A percentile compares a stretch with the other conserved stretches of the same genome.
Evolutionary conservation across 176 grass and related monocot genomes (phyloP).

Genomic region (Puya raimondii): DNA sequence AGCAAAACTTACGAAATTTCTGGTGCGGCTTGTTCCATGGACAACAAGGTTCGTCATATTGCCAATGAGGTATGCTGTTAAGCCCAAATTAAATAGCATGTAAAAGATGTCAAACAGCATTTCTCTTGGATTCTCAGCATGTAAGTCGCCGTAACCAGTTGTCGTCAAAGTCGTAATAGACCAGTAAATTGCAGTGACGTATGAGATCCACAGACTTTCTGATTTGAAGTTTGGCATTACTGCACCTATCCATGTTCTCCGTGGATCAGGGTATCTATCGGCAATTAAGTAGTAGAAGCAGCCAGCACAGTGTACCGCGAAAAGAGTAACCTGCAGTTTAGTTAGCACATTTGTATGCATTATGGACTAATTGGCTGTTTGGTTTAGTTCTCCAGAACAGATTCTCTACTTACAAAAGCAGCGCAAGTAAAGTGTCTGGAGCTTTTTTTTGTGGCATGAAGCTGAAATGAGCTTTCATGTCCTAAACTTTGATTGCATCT

Average conservation of each 20-base stretch:
- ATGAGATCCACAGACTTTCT: conserved; percentile 62
- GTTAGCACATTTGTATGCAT: background rate
- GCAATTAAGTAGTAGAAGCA: conserved; percentile 89
- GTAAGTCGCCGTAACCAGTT: conserved; percentile 77
- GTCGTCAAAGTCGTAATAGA: conserved; percentile 90
- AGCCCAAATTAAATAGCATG: conserved; percentile 83
- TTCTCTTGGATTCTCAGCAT: conserved; percentile 75
- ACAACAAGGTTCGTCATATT: conserved; percentile 97
- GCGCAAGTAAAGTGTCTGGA: too few species aligned
- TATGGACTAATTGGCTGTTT: background rate
- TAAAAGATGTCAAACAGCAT: conserved; percentile 73
- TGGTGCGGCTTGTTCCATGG: conserved; percentile 68
- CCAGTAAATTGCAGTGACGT: conserved; percentile 78
- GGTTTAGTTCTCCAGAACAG: too few species aligned
- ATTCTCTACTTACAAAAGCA: too few species aligned
- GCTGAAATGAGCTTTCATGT: conserved; percentile 6
- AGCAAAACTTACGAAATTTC: conserved; percentile 54
- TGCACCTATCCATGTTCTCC: conserved; percentile 79
- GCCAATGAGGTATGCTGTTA: conserved; percentile 78
- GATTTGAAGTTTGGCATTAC: conserved; percentile 60
- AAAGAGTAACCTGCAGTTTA: conserved; percentile 70
- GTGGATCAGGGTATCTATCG: conserved; percentile 62
- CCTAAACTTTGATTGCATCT: background rate
- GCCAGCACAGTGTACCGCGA: conserved; percentile 70
- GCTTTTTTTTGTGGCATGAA: background rate